Percentiles rank a stretch among this genome's conserved stretches.
These are phyloP conservation scores for Yamagishiella unicocca DNA, from an alignment of 139 green algal species.

Conservation along the genomic window DNA sequence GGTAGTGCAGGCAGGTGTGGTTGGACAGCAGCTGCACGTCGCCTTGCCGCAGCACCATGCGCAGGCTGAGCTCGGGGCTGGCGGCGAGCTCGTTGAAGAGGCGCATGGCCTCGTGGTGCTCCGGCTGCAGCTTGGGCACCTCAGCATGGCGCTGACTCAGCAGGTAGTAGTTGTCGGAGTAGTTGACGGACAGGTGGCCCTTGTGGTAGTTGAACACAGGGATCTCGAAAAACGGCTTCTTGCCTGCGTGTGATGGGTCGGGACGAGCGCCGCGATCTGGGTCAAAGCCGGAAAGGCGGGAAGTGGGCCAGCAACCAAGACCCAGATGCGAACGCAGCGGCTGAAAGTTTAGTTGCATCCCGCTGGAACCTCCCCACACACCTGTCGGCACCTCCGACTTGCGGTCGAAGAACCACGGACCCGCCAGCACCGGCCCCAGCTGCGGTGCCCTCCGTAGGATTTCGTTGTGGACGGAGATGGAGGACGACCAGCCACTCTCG, in stretches of 20 bases:
- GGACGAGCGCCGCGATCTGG: too few relatives aligned
- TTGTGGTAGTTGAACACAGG: conserved; percentile 74
- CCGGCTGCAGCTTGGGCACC: conserved; percentile 54
- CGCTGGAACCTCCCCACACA: background rate
- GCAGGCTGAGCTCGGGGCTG: conserved; percentile 61
- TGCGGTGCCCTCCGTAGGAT: conserved; percentile 58
- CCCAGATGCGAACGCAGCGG: too few relatives aligned
- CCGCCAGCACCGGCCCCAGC: conserved; percentile 57
- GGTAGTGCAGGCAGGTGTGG: conserved; percentile 69
- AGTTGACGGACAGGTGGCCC: conserved; percentile 61
- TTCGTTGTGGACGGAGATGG: conserved; percentile 66
- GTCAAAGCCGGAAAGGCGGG: background rate
- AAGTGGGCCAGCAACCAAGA: too few relatives aligned
- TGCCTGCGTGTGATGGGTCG: too few relatives aligned
- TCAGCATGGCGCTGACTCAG: conserved; percentile 68
- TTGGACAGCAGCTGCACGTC: conserved; percentile 82
- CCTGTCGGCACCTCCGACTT: conserved; percentile 58
- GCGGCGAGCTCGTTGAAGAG: conserved; percentile 66
- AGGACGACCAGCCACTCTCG: conserved; percentile 53
- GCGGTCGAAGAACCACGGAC: conserved; percentile 68
- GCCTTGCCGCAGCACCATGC: conserved; percentile 70
- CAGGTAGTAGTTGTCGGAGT: conserved; percentile 71
- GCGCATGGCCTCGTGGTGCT: conserved; percentile 48
- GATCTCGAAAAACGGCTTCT: conserved; percentile 71
- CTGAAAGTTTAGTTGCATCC: too few relatives aligned